Evolutionary conservation across 768 basidiomycete species (phyloP).

Genomic region (Trametes coccinea): DNA sequence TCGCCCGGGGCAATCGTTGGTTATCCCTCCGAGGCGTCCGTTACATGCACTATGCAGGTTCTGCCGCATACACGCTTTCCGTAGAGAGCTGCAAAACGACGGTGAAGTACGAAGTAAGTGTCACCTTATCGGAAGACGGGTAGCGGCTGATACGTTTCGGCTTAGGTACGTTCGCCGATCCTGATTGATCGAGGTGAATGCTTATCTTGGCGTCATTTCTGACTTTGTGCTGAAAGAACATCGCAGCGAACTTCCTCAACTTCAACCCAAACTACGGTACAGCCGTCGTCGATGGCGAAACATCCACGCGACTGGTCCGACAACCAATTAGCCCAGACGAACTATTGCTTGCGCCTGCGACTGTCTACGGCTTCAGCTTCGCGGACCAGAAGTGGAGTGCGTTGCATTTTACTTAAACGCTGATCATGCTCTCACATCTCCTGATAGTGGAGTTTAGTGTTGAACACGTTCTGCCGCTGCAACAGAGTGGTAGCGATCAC

Average conservation of each 20-base stretch:
- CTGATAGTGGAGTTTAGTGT: constrained; percentile 1
- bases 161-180: background rate
- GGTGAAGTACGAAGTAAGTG: constrained; percentile 48
- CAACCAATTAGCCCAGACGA: background rate
- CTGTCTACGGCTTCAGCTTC: constrained; percentile 59
- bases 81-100: constrained; percentile 34
- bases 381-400: constrained; percentile 54
- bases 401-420: constrained; percentile 20
- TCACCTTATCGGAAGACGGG: background rate
- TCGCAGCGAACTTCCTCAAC: background rate
- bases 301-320: too few relatives aligned
- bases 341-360: constrained; percentile 42
- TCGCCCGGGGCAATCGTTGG: constrained; percentile 57
- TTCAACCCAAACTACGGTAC: background rate
- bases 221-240: background rate
- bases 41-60: constrained; percentile 55
- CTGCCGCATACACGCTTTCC: constrained; percentile 31
- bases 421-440: background rate
- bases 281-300: background rate
- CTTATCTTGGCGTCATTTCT: too few relatives aligned
- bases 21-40: constrained; percentile 49
- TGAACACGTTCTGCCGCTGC: background rate
- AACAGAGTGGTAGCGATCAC: too few relatives aligned
- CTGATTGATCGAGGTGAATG: constrained; percentile 3
- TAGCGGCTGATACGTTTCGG: background rate